Base-by-base conservation (phyloP, 148 eudicot genomes). In the Cornus florida region DNA sequence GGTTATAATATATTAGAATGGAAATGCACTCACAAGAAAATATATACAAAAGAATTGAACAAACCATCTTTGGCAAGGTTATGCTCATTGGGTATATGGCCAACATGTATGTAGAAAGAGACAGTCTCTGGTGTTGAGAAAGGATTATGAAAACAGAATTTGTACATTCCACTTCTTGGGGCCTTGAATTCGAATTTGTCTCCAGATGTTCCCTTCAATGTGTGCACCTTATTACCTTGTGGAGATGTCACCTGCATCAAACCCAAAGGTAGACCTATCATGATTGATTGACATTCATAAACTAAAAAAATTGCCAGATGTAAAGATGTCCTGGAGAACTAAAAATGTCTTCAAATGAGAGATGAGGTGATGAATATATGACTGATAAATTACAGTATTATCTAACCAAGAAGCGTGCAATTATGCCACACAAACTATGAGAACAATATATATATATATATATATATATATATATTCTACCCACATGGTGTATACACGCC, bases 21-120 rank as follows among this genome's bases (percentile, higher is more conserved):
- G 0, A 60, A 60, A 33, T 48, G 10, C 19, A 77, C 2, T 53
- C 5, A 33, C 23, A 69, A 69, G 19, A 31, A 69, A 20, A 43
- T 5, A 24, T 35, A n/a, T 43, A 7, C 14, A 74, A 12, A 68
- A 77, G 62, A 78, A 39, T 19, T 60, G 5, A 28, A 88, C 98
- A 76, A 75, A 95, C 97, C 99, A 81, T 95, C 97, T 87, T 95
- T 95, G 4, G 99, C 99, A 33, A 95, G 93, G 83, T 95, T 78
- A 75, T 93, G 94, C 74, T 93, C 91, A 68, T 68, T 88, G 23
- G 99, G 97, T 69, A 95, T 93, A 81, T 95, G 99, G 74, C 99
- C 99, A 71, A 90, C 82, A 77, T 95, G 99, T 72, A 95, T 95
- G 86, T 92, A 83, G 91, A 95, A 95, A 79, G 99, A 86, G 72